phyloP scores from a whole-genome alignment of 768 basidiomycete species.

The Amanita exitialis region DNA sequence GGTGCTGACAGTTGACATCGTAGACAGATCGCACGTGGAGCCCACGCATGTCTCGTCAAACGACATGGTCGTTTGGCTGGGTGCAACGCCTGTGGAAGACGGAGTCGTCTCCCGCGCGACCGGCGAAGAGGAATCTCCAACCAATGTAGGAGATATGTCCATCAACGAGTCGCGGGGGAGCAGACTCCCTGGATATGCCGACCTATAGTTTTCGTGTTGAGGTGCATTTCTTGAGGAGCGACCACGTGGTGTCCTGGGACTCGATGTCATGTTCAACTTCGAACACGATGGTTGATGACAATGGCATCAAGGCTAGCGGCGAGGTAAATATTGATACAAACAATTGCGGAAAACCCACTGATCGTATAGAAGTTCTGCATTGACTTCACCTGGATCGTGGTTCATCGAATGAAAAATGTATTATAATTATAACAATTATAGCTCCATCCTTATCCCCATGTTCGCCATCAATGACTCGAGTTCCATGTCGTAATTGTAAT shows the following conservation, averaged over 20 bases:
- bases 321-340: background rate
- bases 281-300: background rate
- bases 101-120: background rate
- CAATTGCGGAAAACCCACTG: background rate
- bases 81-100: background rate
- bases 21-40: background rate
- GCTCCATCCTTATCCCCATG: background rate
- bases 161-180: background rate
- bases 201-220: too few species aligned
- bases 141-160: conserved; percentile 2
- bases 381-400: background rate
- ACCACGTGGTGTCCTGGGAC: background rate
- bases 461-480: conserved; percentile 1
- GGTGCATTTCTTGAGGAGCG: background rate
- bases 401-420: background rate
- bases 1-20: background rate
- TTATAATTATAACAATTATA: background rate
- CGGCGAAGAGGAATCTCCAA: background rate
- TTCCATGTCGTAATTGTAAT: background rate
- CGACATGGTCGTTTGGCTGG: background rate
- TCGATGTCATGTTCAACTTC: background rate
- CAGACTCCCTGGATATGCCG: background rate
- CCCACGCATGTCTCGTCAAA: background rate
- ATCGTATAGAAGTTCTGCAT: background rate
- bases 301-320: background rate